These are phyloP conservation scores for Prunus dulcis DNA, from an alignment of 306 rosid genomes.

Conservation along the genomic window DNA sequence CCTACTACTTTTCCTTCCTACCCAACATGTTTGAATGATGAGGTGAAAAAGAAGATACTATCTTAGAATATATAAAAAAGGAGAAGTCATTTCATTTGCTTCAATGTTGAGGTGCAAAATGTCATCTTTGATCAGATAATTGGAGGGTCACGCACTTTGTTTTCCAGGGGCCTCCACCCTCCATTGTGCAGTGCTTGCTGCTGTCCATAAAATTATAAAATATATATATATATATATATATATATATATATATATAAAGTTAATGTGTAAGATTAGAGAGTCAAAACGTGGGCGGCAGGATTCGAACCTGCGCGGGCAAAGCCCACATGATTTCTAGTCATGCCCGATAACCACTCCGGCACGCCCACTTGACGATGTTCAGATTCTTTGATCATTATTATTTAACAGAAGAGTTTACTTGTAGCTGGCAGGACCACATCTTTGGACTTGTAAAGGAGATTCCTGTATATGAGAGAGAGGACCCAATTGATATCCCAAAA, in stretches of 20 bases:
- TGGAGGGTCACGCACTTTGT: neutral
- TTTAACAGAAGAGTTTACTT: neutral
- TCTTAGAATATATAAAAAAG: neutral
- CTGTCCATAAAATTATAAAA: too few species aligned
- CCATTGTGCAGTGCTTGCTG: neutral
- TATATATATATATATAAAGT: neutral
- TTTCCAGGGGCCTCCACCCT: neutral
- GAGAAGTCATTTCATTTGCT: neutral
- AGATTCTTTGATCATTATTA: rapidly evolving
- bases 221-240: too few species aligned
- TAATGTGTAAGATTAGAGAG: too few species aligned
- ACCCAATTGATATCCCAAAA: neutral
- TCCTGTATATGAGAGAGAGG: neutral
- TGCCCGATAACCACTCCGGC: slow-evolving; percentile 70
- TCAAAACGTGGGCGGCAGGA: slow-evolving; percentile 48
- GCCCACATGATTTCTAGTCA: slow-evolving; percentile 76
- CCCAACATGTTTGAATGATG: neutral
- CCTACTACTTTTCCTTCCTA: slow-evolving; percentile 4
- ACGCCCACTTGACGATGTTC: slow-evolving; percentile 4
- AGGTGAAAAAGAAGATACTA: neutral
- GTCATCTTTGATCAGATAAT: neutral
- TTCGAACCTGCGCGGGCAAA: slow-evolving; percentile 73
- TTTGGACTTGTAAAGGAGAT: neutral
- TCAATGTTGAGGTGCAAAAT: neutral
- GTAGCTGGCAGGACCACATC: too few species aligned